Base-by-base conservation (phyloP, 2,329 filamentous ascomycete genomes). In the Blumeria hordei region DNA sequence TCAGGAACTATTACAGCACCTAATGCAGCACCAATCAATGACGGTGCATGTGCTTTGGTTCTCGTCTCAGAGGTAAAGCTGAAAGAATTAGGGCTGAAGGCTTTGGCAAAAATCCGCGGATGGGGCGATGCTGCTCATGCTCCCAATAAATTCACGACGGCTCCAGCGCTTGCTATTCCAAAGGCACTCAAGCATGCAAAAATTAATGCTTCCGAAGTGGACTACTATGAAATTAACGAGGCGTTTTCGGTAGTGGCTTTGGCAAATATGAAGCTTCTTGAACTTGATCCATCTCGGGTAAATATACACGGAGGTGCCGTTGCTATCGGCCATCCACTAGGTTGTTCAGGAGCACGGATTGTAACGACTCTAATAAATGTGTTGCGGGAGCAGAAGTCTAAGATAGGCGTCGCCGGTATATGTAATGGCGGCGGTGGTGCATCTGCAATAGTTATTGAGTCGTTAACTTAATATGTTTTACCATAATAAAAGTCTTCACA, bases 151-250 rank as follows among this genome's bases (percentile, higher is more conserved):
- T 98, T 98, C 78, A 98, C 92, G 61, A 92, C 88, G 52, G 84
- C 92, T 8, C 92, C 92, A 9, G 78, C 92, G 18, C 78, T 96
- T 56, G 92, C 92, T 61, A 93, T 98, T 64, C 92, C 92, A 68
- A 98, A 96, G 76, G 92, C 92, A 57, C 78, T 98, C 66, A 88
- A 90, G 76, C 90, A 98, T 71, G 92, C 92, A 58, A 85, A 85
- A 59, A 72, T 98, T 59, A 77, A 79, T 56, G 76, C 81, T 62
- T 78, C 82, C 59, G 75, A 85, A 57, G 76, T 98, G 57, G 90
- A 96, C 65, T 92, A 80, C 63, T 98, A 92, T 69, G 92, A 98
- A 75, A 95, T 98, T 75, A 98, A 98, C 74, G 92, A 98, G 75
- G 92, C 92, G 44, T 98, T 98, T 75, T 92, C 85, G 59, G 92